Evolutionary conservation across 2,329 filamentous ascomycete genomes (phyloP).

Genomic region (Penicillium sp.): DNA sequence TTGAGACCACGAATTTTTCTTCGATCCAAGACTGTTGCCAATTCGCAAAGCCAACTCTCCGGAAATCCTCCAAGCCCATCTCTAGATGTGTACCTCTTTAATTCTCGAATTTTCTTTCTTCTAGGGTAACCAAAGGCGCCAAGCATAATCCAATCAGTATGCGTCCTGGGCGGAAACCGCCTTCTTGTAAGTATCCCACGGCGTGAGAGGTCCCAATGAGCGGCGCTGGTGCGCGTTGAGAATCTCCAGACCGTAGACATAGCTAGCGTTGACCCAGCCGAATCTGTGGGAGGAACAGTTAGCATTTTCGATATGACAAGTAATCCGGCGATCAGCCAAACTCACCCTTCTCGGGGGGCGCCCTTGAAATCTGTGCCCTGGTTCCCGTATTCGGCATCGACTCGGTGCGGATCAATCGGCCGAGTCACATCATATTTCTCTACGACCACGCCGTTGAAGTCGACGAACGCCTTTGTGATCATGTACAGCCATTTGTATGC

Average conservation of each 20-base stretch:
- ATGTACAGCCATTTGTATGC: conserved; percentile 98
- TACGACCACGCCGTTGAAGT: conserved; percentile 96
- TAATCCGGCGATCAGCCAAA: conserved; percentile 25
- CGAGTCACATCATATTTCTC: conserved; percentile 98
- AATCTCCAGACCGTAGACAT: conserved; percentile 87
- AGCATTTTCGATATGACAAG: conserved; percentile 2
- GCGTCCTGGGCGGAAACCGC: conserved; percentile 49
- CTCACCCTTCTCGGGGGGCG: conserved; percentile 91
- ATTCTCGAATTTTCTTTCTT: neutral
- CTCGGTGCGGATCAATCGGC: conserved; percentile 83
- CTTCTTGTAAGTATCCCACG: conserved; percentile 76
- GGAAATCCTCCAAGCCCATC: neutral
- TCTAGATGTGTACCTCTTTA: neutral
- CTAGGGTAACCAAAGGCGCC: too few species aligned
- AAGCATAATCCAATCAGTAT: conserved; percentile 11
- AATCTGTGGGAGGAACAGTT: conserved; percentile 59
- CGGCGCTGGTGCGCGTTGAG: conserved; percentile 85
- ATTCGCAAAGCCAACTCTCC: too few species aligned
- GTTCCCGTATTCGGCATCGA: conserved; percentile 96
- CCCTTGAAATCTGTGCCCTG: conserved; percentile 95
- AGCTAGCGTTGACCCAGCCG: conserved; percentile 98
- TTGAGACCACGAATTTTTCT: too few species aligned
- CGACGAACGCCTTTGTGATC: conserved; percentile 97
- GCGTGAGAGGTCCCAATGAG: conserved; percentile 81
- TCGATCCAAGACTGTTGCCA: too few species aligned